Evolutionary conservation across 78 protist genomes (phyloP).

Genomic region (Anaeramoeba flamelloides): DNA sequence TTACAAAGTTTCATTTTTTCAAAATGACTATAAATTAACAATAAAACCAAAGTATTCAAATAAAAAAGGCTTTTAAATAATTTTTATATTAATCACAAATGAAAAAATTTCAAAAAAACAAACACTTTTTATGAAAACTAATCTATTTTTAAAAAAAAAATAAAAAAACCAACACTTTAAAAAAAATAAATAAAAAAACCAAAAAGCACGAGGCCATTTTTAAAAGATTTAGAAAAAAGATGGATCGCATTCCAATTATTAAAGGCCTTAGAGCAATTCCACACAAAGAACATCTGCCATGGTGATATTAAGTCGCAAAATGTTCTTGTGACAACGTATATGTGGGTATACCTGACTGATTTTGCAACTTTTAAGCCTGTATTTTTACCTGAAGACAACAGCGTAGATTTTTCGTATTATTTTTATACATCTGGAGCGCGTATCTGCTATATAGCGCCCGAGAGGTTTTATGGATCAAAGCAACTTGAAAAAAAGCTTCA

Average conservation of each 20-base stretch:
- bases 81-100: no score
- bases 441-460: constrained; percentile 74
- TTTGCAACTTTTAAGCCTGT: constrained; percentile 20
- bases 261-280: constrained; percentile 37
- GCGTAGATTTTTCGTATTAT: constrained; percentile 64
- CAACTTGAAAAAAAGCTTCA: not conserved
- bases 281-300: constrained; percentile 25
- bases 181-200: no score
- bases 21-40: no score
- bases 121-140: no score
- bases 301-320: constrained; percentile 54
- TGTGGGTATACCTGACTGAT: constrained; percentile 51
- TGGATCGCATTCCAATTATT: constrained; percentile 69
- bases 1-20: no score
- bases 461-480: constrained; percentile 32
- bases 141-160: no score
- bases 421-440: constrained; percentile 41
- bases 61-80: no score
- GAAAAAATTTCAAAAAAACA: no score
- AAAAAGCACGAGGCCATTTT: constrained; percentile 59
- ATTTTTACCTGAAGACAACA: constrained; percentile 38
- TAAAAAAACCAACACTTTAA: no score
- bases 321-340: constrained; percentile 49
- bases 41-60: no score
- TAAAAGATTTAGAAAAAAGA: constrained; percentile 40